A percentile compares a stretch with the other conserved stretches of the same genome.
These are phyloP conservation scores for Handroanthus guayacan DNA, from an alignment of 257 asterid genomes.

Conservation along the genomic window DNA sequence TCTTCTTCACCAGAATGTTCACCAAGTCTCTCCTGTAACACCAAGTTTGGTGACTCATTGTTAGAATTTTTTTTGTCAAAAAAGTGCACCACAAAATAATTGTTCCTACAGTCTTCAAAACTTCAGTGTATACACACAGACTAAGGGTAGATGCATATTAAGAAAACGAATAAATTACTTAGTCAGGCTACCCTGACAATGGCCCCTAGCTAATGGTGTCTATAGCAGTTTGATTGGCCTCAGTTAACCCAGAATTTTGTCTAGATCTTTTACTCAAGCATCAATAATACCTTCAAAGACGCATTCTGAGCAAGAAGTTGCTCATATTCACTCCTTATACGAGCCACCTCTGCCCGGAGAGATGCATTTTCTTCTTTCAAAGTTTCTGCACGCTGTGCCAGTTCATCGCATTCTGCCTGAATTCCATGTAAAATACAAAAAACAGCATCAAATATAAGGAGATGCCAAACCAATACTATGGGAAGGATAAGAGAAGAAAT, in stretches of 20 bases:
- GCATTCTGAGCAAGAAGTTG: constrained; percentile 81
- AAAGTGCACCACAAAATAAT: background rate
- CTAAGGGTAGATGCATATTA: background rate
- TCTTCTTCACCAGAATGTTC: constrained; percentile 70
- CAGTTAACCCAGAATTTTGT: background rate
- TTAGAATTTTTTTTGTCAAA: background rate
- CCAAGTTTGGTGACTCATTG: background rate
- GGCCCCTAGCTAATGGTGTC: background rate
- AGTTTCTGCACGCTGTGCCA: constrained; percentile 83
- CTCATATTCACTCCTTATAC: constrained; percentile 72
- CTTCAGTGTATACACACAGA: background rate
- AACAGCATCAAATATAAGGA: background rate
- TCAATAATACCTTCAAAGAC: constrained; percentile 76
- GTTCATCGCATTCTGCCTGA: constrained; percentile 96
- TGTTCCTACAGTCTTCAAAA: background rate
- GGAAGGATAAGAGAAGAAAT: background rate
- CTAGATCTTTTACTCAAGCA: background rate
- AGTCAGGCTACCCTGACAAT: background rate
- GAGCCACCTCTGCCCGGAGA: constrained; percentile 84
- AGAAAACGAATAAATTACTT: background rate
- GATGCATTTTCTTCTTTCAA: constrained; percentile 83
- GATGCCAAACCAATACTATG: background rate
- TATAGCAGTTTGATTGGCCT: background rate
- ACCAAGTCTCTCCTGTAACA: constrained; percentile 78
- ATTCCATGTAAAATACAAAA: background rate